These are phyloP conservation scores for Silybum marianum DNA, from an alignment of 129 eudicot species.

Conservation along the genomic window DNA sequence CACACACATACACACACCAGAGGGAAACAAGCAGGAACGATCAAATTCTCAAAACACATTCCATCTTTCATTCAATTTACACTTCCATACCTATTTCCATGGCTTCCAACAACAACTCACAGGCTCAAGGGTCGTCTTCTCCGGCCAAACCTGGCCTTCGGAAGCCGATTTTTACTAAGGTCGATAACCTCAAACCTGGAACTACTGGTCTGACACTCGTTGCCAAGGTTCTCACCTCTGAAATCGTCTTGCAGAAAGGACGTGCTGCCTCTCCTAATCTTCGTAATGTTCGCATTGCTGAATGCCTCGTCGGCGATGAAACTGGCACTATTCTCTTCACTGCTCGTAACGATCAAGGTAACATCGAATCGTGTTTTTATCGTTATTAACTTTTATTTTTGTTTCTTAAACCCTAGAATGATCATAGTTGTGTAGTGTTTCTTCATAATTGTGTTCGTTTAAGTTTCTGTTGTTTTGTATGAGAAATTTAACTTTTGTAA, in stretches of 20 bases:
- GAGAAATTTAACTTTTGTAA: neutral
- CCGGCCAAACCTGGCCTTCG: conserved; percentile 32
- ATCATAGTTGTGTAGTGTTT: conserved; percentile 17
- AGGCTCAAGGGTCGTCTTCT: conserved; percentile 28
- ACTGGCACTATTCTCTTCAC: conserved; percentile 35
- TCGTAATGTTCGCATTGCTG: conserved; percentile 37
- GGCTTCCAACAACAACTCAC: conserved; percentile 28
- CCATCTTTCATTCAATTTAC: neutral
- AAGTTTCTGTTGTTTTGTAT: neutral
- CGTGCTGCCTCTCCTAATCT: conserved; percentile 17
- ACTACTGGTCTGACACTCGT: conserved; percentile 36
- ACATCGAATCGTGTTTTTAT: neutral
- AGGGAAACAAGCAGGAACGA: conserved; percentile 2
- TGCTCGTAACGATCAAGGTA: conserved; percentile 52
- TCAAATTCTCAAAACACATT: conserved; percentile 13
- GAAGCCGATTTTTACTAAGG: conserved; percentile 37
- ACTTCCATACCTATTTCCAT: neutral
- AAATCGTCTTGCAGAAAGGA: conserved; percentile 36
- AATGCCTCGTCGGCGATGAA: conserved; percentile 47
- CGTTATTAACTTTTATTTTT: neutral
- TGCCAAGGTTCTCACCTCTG: conserved; percentile 33
- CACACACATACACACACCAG: neutral
- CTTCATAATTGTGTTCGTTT: neutral
- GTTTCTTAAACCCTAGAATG: conserved; percentile 22
- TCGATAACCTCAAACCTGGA: conserved; percentile 37